A percentile compares a stretch with the other conserved stretches of the same genome.
phyloP scores from a whole-genome alignment of 2,329 filamentous ascomycete genomes.

The Harringtonia lauricola region DNA sequence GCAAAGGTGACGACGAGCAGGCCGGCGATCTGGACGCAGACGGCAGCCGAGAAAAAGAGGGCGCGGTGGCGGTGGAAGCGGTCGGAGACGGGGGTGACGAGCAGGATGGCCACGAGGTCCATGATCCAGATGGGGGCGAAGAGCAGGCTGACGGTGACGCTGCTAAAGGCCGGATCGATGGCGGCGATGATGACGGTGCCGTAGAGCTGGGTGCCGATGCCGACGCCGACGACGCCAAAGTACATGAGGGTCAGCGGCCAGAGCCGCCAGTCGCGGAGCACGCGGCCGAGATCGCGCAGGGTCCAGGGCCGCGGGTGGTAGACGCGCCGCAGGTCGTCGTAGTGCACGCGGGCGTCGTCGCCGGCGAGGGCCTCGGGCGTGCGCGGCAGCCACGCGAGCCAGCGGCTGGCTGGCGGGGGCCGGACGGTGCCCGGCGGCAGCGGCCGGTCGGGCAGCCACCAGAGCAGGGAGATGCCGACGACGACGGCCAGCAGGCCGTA shows the following conservation, averaged over 20 bases:
- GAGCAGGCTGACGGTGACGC: slow-evolving; percentile 67
- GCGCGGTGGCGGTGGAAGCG: slow-evolving; percentile 73
- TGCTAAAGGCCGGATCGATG: slow-evolving; percentile 63
- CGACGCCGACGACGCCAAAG: slow-evolving; percentile 86
- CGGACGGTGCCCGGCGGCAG: slow-evolving; percentile 56
- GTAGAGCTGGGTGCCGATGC: slow-evolving; percentile 82
- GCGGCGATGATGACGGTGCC: slow-evolving; percentile 75
- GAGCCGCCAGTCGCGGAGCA: slow-evolving; percentile 75
- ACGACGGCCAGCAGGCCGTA: slow-evolving; percentile 68
- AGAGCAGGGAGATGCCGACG: slow-evolving; percentile 63
- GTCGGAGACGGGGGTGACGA: slow-evolving; percentile 77
- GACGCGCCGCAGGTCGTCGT: slow-evolving; percentile 68
- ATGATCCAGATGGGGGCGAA: slow-evolving; percentile 94
- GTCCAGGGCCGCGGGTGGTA: slow-evolving; percentile 70
- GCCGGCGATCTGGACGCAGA: slow-evolving; percentile 69
- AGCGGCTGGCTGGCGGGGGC: slow-evolving; percentile 31
- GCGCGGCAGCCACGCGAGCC: slow-evolving; percentile 55
- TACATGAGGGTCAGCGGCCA: slow-evolving; percentile 88
- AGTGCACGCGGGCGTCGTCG: slow-evolving; percentile 71
- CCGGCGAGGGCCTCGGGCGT: slow-evolving; percentile 62
- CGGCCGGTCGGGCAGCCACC: slow-evolving; percentile 85
- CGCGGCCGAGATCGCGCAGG: slow-evolving; percentile 54
- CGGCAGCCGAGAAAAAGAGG: slow-evolving; percentile 68
- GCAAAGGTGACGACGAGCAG: slow-evolving; percentile 72
- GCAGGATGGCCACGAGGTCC: slow-evolving; percentile 78